These are phyloP conservation scores for Clavariopsis aquatica DNA, from an alignment of 495 filamentous ascomycete genomes.

Conservation along the genomic window DNA sequence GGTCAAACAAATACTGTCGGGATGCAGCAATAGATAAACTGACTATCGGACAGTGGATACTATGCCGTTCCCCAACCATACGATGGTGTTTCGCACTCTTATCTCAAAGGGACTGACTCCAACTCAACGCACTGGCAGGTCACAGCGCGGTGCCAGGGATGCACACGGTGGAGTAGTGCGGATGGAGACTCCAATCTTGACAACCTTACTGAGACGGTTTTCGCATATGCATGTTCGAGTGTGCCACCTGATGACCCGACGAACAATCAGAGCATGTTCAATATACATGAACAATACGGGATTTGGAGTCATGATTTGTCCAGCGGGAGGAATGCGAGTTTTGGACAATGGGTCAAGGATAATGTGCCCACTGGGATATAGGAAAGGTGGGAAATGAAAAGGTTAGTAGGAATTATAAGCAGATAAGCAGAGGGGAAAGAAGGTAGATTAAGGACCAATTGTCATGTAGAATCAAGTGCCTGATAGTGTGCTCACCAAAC, in stretches of 20 bases:
- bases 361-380: not conserved
- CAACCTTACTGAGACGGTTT: not conserved
- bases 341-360: conserved; percentile 11
- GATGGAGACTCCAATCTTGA: conserved; percentile 16
- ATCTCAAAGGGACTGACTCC: conserved; percentile 47
- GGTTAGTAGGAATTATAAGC: no score
- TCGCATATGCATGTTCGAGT: conserved; percentile 29
- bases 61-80: conserved; percentile 37
- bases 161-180: conserved; percentile 35
- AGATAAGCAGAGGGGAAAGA: no score
- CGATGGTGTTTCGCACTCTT: conserved; percentile 47
- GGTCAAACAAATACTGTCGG: not conserved
- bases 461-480: no score
- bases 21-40: not conserved
- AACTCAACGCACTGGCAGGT: conserved; percentile 56
- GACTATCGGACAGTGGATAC: conserved; percentile 7
- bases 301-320: conserved; percentile 28
- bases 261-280: conserved; percentile 22
- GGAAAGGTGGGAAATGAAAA: no score
- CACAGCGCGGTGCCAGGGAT: conserved; percentile 50
- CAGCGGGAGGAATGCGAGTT: conserved; percentile 16
- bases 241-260: not conserved
- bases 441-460: no score
- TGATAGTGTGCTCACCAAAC: no score
- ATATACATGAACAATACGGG: conserved; percentile 26